Evolutionary conservation across 1,139 yeast genomes (phyloP), one percentile per base, ranked within the genome.

Genomic region (Pneumocystis oryctolagi): DNA sequence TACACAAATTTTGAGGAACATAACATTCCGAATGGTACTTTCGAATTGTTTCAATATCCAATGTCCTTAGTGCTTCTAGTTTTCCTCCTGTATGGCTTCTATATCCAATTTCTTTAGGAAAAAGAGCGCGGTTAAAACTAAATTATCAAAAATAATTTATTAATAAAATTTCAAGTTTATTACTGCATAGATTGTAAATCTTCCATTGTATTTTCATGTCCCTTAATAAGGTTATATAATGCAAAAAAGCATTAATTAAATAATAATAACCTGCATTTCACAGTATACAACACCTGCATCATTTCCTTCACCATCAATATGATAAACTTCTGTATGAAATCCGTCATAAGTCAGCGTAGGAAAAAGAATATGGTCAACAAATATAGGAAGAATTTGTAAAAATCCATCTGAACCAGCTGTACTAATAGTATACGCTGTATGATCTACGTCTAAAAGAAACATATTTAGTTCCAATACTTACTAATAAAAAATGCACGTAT

Each of bases 341-440:
- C 96, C 96, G 63, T 84, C 88, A 70, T 89, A 95, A 0, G 95
- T 86, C 64, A 94, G 75, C 0, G 95, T 88, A 0, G 99, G 97
- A 68, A 84, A 74, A 62, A 90, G 73, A 55, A 94, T 75, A 72
- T 92, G 98, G 70, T 94, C 97, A 69, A 94, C 76, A 71, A 92
- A 94, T 1, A 89, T 84, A 0, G 98, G 98, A 58, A 94, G 78
- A 58, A 94, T 75, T 64, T 84, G 79, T 64, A 81, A 82, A 74
- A 94, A 94, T 0, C 97, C 98, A 64, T 87, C 89, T 96, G 97
- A 90, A 5, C 98, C 98, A 0, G 97, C 97, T 57, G 95, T 84
- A 9, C 86, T 82, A 64, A 94, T 77, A 1, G 96, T 89, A 71
- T 92, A 94, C 1, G 89, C 97, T 0, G 99, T 94, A 71, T 89